Evolutionary conservation across 352 stramenopile genomes (phyloP), one percentile per base, ranked within the genome.

Genomic region (Thalassiosira exigua): DNA sequence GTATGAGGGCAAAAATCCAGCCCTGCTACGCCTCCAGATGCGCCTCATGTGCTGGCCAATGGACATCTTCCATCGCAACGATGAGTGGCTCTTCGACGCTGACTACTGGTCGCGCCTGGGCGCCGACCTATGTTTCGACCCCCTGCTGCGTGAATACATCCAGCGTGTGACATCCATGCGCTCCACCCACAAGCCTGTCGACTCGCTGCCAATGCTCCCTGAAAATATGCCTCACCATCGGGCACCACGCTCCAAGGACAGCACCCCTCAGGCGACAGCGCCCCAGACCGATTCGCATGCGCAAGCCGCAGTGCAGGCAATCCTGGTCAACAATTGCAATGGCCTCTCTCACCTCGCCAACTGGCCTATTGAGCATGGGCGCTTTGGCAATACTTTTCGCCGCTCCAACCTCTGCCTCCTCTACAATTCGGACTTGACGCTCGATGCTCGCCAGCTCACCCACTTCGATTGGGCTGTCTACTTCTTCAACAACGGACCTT

Each of bases 31-130:
- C 1, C 33, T 79, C 4, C 59, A 79, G 26, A 73, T 79, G 60
- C 29, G 59, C 2, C 29, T 79, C 19, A 72, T 68, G 59, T n/a
- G 27, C 19, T 79, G 70, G 70, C n/a, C 42, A 30, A 69, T 72
- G 60, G 42, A 44, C 12, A 50, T 79, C 3, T 14, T 62, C 0
- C 70, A 73, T 30, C 27, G 54, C 3, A 69, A 32, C 19, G 19
- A 54, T 26, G 27, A 22, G 1, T 69, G 0, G 1, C 22, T 79
- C 0, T 11, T 30, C 9, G 52, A 66, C 29, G 32, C 60, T n/a
- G 44, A 79, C 19, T 79, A 79, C 29, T 72, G 26, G 4, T 79
- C 60, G 22, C 56, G 44, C 1, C 29, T 2, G 21, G 44, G 19
- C 14, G 42, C 42, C 1, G 56, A 68, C 27, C 21, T 75, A 0